Base-by-base conservation (phyloP, 2,329 filamentous ascomycete species). In the Fusarium incarnatum region DNA sequence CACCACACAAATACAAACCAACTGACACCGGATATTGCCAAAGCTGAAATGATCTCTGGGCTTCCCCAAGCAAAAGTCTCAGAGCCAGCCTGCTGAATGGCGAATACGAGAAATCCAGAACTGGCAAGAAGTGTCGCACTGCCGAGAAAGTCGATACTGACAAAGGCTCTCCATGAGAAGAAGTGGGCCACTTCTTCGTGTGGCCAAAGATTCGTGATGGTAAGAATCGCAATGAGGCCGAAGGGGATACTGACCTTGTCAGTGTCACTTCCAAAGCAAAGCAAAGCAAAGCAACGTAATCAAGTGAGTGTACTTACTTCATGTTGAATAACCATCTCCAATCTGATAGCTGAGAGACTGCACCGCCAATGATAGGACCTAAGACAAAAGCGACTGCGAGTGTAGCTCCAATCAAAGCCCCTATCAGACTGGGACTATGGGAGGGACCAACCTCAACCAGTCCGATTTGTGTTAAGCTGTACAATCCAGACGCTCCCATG, bases 301-400 rank as follows among this genome's bases (percentile, higher is more conserved):
- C 23, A 25, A 25, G 42, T 20, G 9, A 23, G 16, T 13, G 11
- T 22, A 70, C 83, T 47, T 77, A 89, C 87, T 90, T 90, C 75
- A 89, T 85, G 76, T 86, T 86, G 75, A 90, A 90, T 41, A 90
- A 82, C 81, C 87, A 88, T 53, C 85, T 81, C 88, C 88, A 90
- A 45, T 81, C 82, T 20, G 83, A 82, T 3, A 82, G 77, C n/a
- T 85, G 81, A 2, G 86, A 84, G 23, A 90, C 85, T 5, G 83
- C 79, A 3, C 88, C 88, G 7, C 88, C 88, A 6, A 90, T 77
- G 4, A 90, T 76, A 2, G 88, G 87, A 0, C 88, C 88, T 2
- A 90, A 79, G 6, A 90, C 83, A 68, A 88, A 88, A 0, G 87
- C 85, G 15, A 87, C 78, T 3, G 87, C 86, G 8, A 89, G 82